These are phyloP conservation scores for Oldenlandia corymbosa DNA, from an alignment of 257 asterid species.

Conservation along the genomic window DNA sequence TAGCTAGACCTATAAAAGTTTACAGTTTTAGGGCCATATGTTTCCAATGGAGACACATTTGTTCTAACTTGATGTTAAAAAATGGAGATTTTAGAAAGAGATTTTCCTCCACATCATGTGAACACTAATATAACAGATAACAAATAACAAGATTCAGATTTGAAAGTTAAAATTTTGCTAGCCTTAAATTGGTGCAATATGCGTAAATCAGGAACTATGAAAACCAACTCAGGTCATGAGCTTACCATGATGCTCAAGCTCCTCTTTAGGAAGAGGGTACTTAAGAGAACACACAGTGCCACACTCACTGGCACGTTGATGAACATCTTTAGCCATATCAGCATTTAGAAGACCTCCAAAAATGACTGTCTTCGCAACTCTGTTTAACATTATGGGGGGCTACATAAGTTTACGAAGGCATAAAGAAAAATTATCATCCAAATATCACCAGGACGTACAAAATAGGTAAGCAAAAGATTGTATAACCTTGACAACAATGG, in stretches of 20 bases:
- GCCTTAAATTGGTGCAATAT: not conserved
- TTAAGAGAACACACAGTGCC: conserved; percentile 63
- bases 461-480: conserved; percentile 4
- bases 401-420: conserved; percentile 2
- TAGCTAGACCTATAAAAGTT: conserved; percentile 58
- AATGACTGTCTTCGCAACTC: conserved; percentile 89
- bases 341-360: conserved; percentile 70
- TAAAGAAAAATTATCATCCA: not conserved
- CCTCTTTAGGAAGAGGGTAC: conserved; percentile 78
- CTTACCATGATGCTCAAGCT: conserved; percentile 71
- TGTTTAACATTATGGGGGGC: conserved; percentile 31
- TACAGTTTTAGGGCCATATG: not conserved
- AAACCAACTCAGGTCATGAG: not conserved
- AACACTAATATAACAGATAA: not conserved
- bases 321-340: conserved; percentile 82
- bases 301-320: conserved; percentile 49
- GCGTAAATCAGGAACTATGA: not conserved
- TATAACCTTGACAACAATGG: conserved; percentile 1
- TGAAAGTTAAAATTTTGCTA: not conserved
- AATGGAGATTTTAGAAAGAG: not conserved
- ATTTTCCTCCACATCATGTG: not conserved
- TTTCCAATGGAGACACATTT: not conserved
- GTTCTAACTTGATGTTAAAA: not conserved
- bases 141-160: not conserved
- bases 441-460: not conserved